Conservation (phyloP, 176 grass and related monocot genomes). For the Areca catechu region DNA sequence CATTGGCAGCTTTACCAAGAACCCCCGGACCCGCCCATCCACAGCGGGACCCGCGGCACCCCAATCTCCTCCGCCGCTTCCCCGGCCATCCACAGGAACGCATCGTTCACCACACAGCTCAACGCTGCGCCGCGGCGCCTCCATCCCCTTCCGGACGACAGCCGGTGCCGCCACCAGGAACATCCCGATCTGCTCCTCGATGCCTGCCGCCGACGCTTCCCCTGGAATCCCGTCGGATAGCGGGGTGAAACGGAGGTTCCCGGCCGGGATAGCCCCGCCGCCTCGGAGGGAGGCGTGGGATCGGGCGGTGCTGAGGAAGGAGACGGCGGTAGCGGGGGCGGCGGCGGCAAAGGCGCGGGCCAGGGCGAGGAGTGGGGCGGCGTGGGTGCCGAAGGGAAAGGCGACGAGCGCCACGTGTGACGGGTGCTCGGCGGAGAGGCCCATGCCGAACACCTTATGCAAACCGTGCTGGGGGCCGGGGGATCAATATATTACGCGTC, state of each 20-base stretch:
- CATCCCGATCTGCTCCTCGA: constrained; percentile 13
- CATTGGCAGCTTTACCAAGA: too few relatives aligned
- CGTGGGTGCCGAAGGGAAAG: constrained; percentile 25
- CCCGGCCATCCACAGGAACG: constrained; percentile 18
- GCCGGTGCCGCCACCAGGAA: constrained; percentile 8
- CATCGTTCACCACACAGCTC: constrained; percentile 23
- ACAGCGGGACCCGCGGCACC: constrained; percentile 14
- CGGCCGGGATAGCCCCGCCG: not conserved
- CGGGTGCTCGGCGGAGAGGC: not conserved
- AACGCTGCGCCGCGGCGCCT: not conserved
- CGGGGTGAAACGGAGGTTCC: constrained; percentile 13
- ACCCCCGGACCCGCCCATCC: constrained; percentile 9
- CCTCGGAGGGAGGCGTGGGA: constrained; percentile 15
- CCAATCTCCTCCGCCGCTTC: not conserved
- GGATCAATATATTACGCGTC: too few relatives aligned
- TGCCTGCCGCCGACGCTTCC: not conserved
- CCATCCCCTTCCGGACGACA: constrained; percentile 9
- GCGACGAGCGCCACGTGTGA: constrained; percentile 18
- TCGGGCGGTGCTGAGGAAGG: constrained; percentile 18
- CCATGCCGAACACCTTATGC: too few relatives aligned
- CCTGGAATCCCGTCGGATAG: constrained; percentile 7
- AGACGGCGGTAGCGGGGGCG: not conserved
- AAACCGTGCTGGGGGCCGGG: too few relatives aligned
- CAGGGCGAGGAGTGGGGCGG: constrained; percentile 10
- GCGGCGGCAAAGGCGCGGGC: constrained; percentile 12